Evolutionary conservation across 768 basidiomycete species (phyloP).

Genomic region (Pulveroboletus sp.): DNA sequence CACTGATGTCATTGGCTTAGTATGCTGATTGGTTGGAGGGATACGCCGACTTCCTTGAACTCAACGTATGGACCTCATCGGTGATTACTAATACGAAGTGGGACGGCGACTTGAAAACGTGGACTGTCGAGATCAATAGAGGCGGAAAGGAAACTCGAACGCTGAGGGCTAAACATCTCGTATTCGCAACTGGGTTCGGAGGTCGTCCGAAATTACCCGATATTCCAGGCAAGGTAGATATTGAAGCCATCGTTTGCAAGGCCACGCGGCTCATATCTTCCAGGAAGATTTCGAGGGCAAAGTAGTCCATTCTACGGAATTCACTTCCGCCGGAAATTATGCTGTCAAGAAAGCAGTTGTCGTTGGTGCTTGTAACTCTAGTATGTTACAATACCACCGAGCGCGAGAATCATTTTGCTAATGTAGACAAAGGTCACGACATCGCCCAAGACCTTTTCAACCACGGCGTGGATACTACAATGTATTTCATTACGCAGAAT

Average conservation of each 20-base stretch:
- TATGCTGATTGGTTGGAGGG: constrained; percentile 65
- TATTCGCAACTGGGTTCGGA: constrained; percentile 55
- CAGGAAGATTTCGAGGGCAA: constrained; percentile 54
- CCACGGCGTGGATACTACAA: constrained; percentile 29
- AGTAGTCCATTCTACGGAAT: constrained; percentile 49
- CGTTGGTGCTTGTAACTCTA: no score
- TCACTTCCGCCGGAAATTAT: constrained; percentile 47
- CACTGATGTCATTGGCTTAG: constrained; percentile 27
- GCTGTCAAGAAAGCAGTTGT: constrained; percentile 64
- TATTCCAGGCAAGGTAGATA: constrained; percentile 40
- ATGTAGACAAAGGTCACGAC: constrained; percentile 32
- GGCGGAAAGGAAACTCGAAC: constrained; percentile 30
- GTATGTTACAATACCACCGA: constrained; percentile 23
- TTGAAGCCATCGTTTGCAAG: background rate
- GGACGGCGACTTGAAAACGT: constrained; percentile 36
- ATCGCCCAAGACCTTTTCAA: constrained; percentile 36
- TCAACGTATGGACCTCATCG: constrained; percentile 62
- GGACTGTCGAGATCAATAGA: constrained; percentile 43
- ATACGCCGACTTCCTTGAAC: constrained; percentile 56
- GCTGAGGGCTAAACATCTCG: constrained; percentile 48
- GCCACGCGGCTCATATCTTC: background rate
- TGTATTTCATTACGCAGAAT: constrained; percentile 11
- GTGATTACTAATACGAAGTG: constrained; percentile 36
- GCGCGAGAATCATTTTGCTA: background rate
- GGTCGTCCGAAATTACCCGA: constrained; percentile 44